These are phyloP conservation scores for Lithohypha guttulata DNA, from an alignment of 2,329 filamentous ascomycete genomes.

Conservation along the genomic window DNA sequence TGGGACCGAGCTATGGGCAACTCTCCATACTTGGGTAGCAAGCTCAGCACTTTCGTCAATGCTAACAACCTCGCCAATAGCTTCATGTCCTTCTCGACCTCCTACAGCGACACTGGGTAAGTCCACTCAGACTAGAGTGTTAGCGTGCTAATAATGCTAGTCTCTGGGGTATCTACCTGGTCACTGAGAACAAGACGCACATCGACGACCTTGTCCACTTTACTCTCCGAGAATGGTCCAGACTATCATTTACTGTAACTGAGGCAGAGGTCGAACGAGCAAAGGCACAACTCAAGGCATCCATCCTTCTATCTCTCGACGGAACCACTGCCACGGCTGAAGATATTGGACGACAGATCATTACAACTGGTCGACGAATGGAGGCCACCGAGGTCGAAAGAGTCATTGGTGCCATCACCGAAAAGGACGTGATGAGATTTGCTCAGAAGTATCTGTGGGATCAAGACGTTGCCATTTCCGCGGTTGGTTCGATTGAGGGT, in stretches of 20 bases:
- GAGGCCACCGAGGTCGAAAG: slow-evolving; percentile 89
- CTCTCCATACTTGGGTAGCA: slow-evolving; percentile 93
- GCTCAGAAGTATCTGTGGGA: slow-evolving; percentile 95
- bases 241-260: slow-evolving; percentile 77
- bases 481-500: slow-evolving; percentile 86
- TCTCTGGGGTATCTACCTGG: slow-evolving; percentile 99
- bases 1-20: slow-evolving; percentile 99
- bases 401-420: slow-evolving; percentile 75
- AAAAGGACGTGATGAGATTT: slow-evolving; percentile 96
- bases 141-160: slow-evolving; percentile 40
- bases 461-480: slow-evolving; percentile 86
- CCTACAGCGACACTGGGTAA: slow-evolving; percentile 98
- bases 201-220: slow-evolving; percentile 98
- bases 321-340: slow-evolving; percentile 95
- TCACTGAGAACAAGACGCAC: slow-evolving; percentile 75
- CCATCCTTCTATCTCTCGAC: slow-evolving; percentile 90
- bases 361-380: slow-evolving; percentile 91
- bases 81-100: slow-evolving; percentile 99
- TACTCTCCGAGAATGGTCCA: slow-evolving; percentile 94
- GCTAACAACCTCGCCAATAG: slow-evolving; percentile 94
- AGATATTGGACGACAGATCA: slow-evolving; percentile 96
- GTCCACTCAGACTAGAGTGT: slow-evolving; percentile 24
- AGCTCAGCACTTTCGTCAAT: slow-evolving; percentile 89
- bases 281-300: slow-evolving; percentile 98
- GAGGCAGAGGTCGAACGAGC: slow-evolving; percentile 92